These are phyloP conservation scores for Pisolithus microcarpus DNA, from an alignment of 768 basidiomycete genomes.

Conservation along the genomic window DNA sequence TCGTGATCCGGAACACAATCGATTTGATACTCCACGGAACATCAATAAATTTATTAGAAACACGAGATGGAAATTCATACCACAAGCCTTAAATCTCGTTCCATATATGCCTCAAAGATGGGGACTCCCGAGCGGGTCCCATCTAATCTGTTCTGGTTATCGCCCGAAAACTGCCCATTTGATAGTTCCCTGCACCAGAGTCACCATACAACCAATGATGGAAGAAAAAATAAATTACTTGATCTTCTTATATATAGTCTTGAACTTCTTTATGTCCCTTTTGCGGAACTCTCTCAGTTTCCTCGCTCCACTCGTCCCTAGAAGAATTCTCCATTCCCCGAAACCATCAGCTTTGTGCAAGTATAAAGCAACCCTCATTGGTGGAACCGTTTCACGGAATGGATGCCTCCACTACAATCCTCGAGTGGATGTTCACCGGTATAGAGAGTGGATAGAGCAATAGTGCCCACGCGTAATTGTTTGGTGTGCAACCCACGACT, in stretches of 20 bases:
- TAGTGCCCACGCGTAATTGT: no score
- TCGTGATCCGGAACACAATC: conserved; percentile 38
- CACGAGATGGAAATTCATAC: conserved; percentile 25
- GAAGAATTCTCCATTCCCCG: conserved; percentile 6
- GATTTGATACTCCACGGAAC: conserved; percentile 37
- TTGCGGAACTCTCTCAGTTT: conserved; percentile 43
- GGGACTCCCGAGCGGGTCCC: conserved; percentile 40
- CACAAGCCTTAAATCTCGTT: conserved; percentile 42
- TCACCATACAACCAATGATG: neutral
- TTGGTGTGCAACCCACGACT: no score
- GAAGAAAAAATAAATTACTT: conserved; percentile 32
- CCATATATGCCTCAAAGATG: conserved; percentile 65
- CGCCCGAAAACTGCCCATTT: conserved; percentile 57
- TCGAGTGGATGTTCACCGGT: no score
- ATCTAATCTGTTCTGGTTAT: conserved; percentile 58
- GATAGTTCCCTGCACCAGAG: conserved; percentile 50
- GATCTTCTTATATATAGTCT: conserved; percentile 62
- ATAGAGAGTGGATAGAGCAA: no score
- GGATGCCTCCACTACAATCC: no score
- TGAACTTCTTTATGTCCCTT: conserved; percentile 40
- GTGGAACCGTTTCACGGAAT: conserved; percentile 27
- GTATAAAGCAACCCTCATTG: conserved; percentile 54
- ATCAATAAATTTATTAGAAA: neutral
- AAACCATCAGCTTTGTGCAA: conserved; percentile 30
- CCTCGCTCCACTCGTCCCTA: conserved; percentile 42